Base-by-base conservation (phyloP, 306 rosid species). In the Dalbergia oliveri region DNA sequence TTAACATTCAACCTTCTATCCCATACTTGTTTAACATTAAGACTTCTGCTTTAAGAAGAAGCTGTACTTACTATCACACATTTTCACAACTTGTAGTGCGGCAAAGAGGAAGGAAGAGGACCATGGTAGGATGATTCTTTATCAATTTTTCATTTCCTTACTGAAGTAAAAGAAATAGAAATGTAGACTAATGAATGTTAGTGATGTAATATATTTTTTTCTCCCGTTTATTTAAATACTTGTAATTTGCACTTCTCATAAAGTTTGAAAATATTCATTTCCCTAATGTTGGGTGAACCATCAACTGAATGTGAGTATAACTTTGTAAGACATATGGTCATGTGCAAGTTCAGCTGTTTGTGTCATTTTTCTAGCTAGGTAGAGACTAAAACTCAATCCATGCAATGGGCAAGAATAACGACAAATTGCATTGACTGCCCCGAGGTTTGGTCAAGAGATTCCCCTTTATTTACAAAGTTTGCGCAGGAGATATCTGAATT, bases 41-140 rank as follows among this genome's bases (percentile, higher is more conserved):
- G 43, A 58, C 15, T 12, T 15, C 65, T 79, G 65, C 75, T 64
- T 58, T 23, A 39, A 68, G 12, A 61, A 69, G 19, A 61, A 69
- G 19, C 54, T 1, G 35, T 59, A 11, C 75, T 41, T 6, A 34
- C 59, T 61, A 83, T 23, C 61, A 45, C 15, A n/a, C 60, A 3
- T 83, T 41, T 78, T 72, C 37, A 37, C 76, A n/a, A 80, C 63
- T 71, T 79, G 71, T 85, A 94, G 97, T 92, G 88, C 87, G 98
- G 73, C 94, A 92, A 83, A 88, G 97, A 85, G 95, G 98, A 68
- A 89, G 94, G 44, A 92, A 94, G 89, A 90, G 94, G 87, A 92
- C 97, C 82, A 94, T 94, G 98, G 92, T 94, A 79, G 98, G 97
- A 82, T 93, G 87, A 87, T 71, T 77, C 81, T 69, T 53, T 51